These are phyloP conservation scores for Carex sylvatica DNA, from an alignment of 202 grass and related monocot genomes.

Conservation along the genomic window DNA sequence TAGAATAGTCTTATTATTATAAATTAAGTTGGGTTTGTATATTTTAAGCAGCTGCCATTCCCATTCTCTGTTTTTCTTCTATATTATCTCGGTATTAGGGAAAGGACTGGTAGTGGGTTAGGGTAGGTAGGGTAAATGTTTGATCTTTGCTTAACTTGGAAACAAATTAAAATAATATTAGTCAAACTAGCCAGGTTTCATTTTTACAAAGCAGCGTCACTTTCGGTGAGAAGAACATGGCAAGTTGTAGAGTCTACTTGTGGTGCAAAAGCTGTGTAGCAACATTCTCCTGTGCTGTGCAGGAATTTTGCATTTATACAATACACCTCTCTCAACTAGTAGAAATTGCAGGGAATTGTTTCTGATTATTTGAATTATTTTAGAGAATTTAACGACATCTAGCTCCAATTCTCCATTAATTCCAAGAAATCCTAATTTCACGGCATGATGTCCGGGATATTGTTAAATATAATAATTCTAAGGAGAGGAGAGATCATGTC, in stretches of 20 bases:
- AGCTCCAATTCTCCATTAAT: background rate
- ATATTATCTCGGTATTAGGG: slow-evolving; percentile 14
- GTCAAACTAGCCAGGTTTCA: background rate
- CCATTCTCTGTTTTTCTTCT: background rate
- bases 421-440: slow-evolving; percentile 17
- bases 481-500: background rate
- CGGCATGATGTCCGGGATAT: slow-evolving; percentile 9
- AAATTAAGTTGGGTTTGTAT: background rate
- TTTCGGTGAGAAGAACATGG: slow-evolving; percentile 32
- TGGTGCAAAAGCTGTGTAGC: background rate
- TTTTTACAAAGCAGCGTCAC: slow-evolving; percentile 6
- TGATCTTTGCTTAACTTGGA: slow-evolving; percentile 21
- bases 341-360: background rate
- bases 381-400: slow-evolving; percentile 10
- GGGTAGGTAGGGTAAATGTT: slow-evolving; percentile 13
- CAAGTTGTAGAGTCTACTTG: slow-evolving; percentile 13
- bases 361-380: slow-evolving; percentile 7
- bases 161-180: slow-evolving; percentile 1
- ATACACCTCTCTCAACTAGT: background rate
- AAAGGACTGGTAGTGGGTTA: background rate
- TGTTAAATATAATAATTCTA: background rate
- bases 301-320: background rate
- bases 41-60: slow-evolving; percentile 17
- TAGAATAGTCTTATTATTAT: slow-evolving; percentile 5
- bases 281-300: background rate